A percentile compares a stretch with the other conserved stretches of the same genome.
Conservation (phyloP, 192 early-diverging fungal genomes). For the Gamsiella multidivaricata region DNA sequence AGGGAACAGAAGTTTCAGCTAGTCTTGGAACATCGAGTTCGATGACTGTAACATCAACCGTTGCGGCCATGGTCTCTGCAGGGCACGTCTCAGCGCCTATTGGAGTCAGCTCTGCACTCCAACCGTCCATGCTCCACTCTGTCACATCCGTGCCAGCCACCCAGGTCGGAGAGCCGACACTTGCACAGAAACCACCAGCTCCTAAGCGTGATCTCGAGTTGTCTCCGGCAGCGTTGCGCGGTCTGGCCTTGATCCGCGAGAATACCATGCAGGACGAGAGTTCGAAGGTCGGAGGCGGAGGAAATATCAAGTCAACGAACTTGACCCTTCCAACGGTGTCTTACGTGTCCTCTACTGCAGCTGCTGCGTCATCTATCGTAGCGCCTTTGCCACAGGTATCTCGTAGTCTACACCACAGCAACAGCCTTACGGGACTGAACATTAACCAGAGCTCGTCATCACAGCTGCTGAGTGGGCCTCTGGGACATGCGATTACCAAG, state of each 20-base stretch:
- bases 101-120: not conserved
- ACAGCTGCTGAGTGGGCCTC: not conserved
- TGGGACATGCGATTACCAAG: not conserved
- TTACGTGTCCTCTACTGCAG: not conserved
- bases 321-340: slow-evolving; percentile 2
- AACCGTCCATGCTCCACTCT: slow-evolving; percentile 1
- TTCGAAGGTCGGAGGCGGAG: slow-evolving; percentile 44
- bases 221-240: slow-evolving; percentile 34
- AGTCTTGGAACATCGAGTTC: not conserved
- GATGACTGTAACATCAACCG: slow-evolving; percentile 25
- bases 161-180: not conserved
- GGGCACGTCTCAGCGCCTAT: slow-evolving; percentile 46
- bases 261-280: slow-evolving; percentile 34
- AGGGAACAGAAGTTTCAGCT: slow-evolving; percentile 1
- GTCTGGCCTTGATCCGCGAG: slow-evolving; percentile 42
- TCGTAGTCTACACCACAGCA: slow-evolving; percentile 17
- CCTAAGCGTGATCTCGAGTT: slow-evolving; percentile 38
- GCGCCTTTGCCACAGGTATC: not conserved
- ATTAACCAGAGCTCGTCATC: not conserved
- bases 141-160: not conserved
- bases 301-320: slow-evolving; percentile 17
- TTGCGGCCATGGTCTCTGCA: slow-evolving; percentile 46
- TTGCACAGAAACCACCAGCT: not conserved
- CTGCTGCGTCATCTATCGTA: not conserved
- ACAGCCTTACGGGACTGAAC: slow-evolving; percentile 9